Conservation (phyloP, 2,329 filamentous ascomycete species). For the Ophiocordyceps polyrhachis-furcata region DNA sequence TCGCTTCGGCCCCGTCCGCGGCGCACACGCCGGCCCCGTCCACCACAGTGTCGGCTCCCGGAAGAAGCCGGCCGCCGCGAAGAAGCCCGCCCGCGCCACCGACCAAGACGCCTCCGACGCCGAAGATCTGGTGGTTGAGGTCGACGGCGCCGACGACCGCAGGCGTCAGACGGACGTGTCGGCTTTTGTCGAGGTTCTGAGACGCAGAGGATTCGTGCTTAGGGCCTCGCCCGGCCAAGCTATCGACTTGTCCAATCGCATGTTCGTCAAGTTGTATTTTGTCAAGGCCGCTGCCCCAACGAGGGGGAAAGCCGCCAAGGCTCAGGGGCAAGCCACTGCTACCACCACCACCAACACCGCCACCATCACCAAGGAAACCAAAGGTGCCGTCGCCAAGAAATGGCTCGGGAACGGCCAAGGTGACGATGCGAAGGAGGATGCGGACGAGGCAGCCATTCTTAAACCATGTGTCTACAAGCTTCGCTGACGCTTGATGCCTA, state of each 20-base stretch:
- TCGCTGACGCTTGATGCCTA: conserved; percentile 28
- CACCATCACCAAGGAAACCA: conserved; percentile 19
- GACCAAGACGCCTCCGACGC: conserved; percentile 30
- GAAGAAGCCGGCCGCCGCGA: conserved; percentile 24
- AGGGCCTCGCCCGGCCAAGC: conserved; percentile 40
- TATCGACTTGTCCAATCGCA: conserved; percentile 77
- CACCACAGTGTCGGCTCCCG: conserved; percentile 55
- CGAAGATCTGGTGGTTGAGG: conserved; percentile 46
- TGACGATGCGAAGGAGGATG: conserved; percentile 36
- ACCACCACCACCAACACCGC: conserved; percentile 2
- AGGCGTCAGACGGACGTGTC: conserved; percentile 68
- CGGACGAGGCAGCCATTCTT: conserved; percentile 46
- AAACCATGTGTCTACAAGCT: conserved; percentile 97
- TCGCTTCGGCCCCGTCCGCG: conserved; percentile 41
- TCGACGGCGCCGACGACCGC: conserved; percentile 46
- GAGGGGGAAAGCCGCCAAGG: conserved; percentile 52
- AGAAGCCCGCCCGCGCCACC: conserved; percentile 21
- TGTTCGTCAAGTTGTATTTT: conserved; percentile 98
- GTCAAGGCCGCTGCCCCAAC: conserved; percentile 60
- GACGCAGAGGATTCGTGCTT: conserved; percentile 68
- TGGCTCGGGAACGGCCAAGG: conserved; percentile 21
- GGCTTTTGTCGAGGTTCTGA: conserved; percentile 69
- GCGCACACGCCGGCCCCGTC: conserved; percentile 21
- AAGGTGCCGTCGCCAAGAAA: conserved; percentile 33
- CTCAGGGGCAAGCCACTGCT: conserved; percentile 32